Conservation (phyloP, 331 rosid species). For the Malus hybrid region DNA sequence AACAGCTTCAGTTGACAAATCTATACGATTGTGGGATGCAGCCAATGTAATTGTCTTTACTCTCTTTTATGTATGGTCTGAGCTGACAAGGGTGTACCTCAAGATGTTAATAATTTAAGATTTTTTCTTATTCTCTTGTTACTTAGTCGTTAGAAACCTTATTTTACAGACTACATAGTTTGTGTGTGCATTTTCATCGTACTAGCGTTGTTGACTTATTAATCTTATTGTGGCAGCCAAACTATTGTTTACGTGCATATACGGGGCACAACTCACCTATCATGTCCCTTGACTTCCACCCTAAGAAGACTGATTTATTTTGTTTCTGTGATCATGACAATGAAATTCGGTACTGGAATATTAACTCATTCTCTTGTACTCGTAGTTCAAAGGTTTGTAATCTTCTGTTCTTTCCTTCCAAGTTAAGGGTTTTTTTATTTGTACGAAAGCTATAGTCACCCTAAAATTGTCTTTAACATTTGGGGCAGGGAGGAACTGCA, state of each 20-base stretch:
- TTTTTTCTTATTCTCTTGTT: background rate
- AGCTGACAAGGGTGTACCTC: background rate
- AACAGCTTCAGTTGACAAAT: conserved; percentile 53
- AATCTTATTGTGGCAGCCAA: conserved; percentile 55
- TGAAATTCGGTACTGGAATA: conserved; percentile 72
- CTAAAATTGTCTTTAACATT: conserved; percentile 20
- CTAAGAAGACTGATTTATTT: conserved; percentile 71
- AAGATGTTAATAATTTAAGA: background rate
- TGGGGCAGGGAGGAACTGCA: conserved; percentile 63
- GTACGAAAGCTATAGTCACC: conserved; percentile 11
- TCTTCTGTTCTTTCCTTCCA: background rate
- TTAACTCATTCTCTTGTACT: conserved; percentile 42
- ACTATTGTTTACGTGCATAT: conserved; percentile 39
- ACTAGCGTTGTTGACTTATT: background rate
- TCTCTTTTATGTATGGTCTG: background rate
- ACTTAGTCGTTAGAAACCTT: conserved; percentile 5
- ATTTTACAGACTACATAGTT: background rate
- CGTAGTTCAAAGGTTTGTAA: conserved; percentile 56
- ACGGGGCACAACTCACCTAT: conserved; percentile 55
- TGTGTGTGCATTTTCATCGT: background rate
- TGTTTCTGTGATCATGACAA: conserved; percentile 71
- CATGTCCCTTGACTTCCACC: conserved; percentile 86
- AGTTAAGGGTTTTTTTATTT: background rate
- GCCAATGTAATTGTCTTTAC: conserved; percentile 33
- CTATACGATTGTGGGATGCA: conserved; percentile 72